Base-by-base conservation (phyloP, 768 basidiomycete genomes). In the Coprinopsis cinerea region DNA sequence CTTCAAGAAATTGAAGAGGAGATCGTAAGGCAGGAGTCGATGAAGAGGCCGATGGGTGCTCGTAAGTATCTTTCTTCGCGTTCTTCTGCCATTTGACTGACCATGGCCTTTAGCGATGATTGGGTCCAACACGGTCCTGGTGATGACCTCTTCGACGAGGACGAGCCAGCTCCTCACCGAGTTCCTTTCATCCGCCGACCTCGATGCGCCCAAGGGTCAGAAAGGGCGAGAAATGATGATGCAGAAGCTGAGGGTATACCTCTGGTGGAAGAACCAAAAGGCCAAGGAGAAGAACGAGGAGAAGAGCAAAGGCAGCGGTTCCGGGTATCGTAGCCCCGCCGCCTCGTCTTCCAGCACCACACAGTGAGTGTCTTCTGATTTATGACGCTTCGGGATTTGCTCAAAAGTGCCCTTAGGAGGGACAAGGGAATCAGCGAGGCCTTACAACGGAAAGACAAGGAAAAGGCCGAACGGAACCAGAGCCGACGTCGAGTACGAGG, bases 1-100 rank as follows among this genome's bases (percentile, higher is more conserved):
- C 64, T 99, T 37, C 75, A 90, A 44, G 96, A 99, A 67, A 85
- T 92, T 2, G 96, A 98, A 64, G 82, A 82, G 52, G 90, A 93
- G 55, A 84, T 88, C 25, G 71, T 88, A 51, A 72, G 81, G 36
- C 76, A 80, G 53, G 79, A 84, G 54, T 71, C 73, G 7, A 49
- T 55, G 26, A 55, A 61, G 24, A 67, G 61, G 47, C 54, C 66
- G 6, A 59, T 57, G 9, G 57, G 56, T 11, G 13, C 52, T 44
- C 37, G 66, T 68, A 52, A 28, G 59, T 45, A 11, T 2, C 25
- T 44, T 46, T n/a, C n/a, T 20, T 23, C 4, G 28, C 24, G 15
- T 25, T 32, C n/a, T 13, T 14, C 46, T 26, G 23, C 43, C 40
- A 18, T 20, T 18, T 37, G 14, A 11, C 35, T 22, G 18, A 45